Conservation (phyloP, 2,329 filamentous ascomycete species). For the Ramichloridium luteum region DNA sequence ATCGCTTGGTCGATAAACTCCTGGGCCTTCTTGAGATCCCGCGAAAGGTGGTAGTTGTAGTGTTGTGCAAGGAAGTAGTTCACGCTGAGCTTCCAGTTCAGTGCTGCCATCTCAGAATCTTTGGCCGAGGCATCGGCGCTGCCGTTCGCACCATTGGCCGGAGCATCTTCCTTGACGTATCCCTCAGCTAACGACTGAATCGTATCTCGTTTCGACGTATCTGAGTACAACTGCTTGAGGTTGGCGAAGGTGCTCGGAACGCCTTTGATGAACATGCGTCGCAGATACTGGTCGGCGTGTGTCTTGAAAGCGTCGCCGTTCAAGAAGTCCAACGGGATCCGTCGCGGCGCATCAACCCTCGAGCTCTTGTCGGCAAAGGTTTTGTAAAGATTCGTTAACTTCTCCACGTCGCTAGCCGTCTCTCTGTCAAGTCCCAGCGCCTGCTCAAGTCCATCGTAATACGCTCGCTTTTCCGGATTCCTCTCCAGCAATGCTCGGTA, state of each 20-base stretch:
- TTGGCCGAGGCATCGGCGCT: constrained; percentile 25
- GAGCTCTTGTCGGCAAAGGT: constrained; percentile 71
- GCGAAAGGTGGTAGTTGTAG: constrained; percentile 84
- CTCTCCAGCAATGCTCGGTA: constrained; percentile 72
- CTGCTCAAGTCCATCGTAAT: constrained; percentile 68
- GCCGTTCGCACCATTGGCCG: constrained; percentile 21
- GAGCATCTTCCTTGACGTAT: constrained; percentile 44
- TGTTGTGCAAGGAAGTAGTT: constrained; percentile 94
- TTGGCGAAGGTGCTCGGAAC: constrained; percentile 95
- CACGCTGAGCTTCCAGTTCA: constrained; percentile 59
- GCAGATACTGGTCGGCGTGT: constrained; percentile 67
- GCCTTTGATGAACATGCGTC: constrained; percentile 77
- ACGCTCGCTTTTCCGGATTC: constrained; percentile 75
- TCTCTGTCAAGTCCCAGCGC: constrained; percentile 51
- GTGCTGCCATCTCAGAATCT: constrained; percentile 41
- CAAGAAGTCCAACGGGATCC: constrained; percentile 82
- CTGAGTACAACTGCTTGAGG: constrained; percentile 80
- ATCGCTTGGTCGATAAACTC: constrained; percentile 77
- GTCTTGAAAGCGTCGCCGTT: constrained; percentile 68
- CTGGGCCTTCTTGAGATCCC: constrained; percentile 69
- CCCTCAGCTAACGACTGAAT: constrained; percentile 66
- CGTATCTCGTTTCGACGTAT: constrained; percentile 62
- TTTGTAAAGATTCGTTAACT: constrained; percentile 64
- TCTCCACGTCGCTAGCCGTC: constrained; percentile 54
- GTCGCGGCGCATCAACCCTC: constrained; percentile 70